Conservation (phyloP, 169 alveolate genomes). For the Plasmodium blacklocki region DNA sequence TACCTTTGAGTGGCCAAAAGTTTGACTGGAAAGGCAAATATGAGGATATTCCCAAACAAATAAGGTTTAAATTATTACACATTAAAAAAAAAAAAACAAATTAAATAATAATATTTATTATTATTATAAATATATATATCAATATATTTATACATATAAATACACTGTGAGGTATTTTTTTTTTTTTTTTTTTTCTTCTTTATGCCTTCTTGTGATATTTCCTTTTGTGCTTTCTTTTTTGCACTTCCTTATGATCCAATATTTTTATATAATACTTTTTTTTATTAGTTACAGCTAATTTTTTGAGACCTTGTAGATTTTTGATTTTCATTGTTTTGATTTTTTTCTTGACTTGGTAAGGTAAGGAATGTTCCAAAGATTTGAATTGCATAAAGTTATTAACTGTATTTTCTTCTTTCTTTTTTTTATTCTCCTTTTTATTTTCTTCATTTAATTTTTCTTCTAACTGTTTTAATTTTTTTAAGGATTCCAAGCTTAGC, state of each 20-base stretch:
- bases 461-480: conserved; percentile 53
- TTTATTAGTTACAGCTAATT: conserved; percentile 66
- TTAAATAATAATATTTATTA: neutral
- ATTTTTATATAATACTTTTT: conserved; percentile 58
- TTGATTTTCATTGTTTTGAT: conserved; percentile 47
- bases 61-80: conserved; percentile 12
- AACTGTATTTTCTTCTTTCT: conserved; percentile 28
- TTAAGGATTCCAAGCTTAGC: conserved; percentile 61
- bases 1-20: conserved; percentile 66
- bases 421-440: conserved; percentile 20
- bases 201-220: neutral
- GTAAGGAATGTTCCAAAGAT: conserved; percentile 55
- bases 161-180: too few relatives aligned
- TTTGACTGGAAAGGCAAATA: conserved; percentile 67
- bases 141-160: too few relatives aligned
- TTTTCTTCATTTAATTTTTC: conserved; percentile 61
- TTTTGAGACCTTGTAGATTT: conserved; percentile 43
- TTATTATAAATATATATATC: neutral
- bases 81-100: conserved; percentile 1
- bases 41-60: conserved; percentile 56
- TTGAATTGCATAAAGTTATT: conserved; percentile 46
- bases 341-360: conserved; percentile 58
- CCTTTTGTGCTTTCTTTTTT: conserved; percentile 17
- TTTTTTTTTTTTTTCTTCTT: too few relatives aligned
- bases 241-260: conserved; percentile 45